These are phyloP conservation scores for Typha latifolia DNA, from an alignment of 176 grass and related monocot genomes.

Conservation along the genomic window DNA sequence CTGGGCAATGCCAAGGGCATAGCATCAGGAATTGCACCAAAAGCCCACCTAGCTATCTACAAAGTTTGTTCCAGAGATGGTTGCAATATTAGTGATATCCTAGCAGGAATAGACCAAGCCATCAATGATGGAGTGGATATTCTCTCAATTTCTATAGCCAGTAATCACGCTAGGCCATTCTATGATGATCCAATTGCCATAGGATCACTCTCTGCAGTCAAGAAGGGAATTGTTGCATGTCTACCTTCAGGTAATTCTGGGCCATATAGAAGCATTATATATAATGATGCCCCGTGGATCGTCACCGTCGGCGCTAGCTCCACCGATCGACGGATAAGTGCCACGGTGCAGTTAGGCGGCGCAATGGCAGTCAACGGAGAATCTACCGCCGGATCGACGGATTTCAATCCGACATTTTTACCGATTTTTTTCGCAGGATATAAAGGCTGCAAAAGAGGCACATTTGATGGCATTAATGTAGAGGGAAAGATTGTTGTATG, in stretches of 20 bases:
- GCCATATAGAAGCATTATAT: not conserved
- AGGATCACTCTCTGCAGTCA: not conserved
- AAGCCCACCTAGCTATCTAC: not conserved
- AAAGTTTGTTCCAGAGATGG: not conserved
- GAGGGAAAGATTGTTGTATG: too few species aligned
- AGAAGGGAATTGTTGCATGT: not conserved
- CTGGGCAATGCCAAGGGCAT: not conserved
- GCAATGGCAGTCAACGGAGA: too few species aligned
- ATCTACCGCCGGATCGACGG: too few species aligned
- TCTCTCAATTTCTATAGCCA: not conserved
- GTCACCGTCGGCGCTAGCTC: not conserved
- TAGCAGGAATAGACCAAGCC: not conserved
- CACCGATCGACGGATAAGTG: not conserved
- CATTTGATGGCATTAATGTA: too few species aligned
- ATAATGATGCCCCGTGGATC: not conserved
- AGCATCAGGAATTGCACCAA: not conserved
- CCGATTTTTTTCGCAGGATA: too few species aligned
- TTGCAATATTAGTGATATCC: not conserved
- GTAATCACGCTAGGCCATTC: not conserved
- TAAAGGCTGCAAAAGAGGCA: too few species aligned
- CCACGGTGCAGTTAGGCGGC: too few species aligned
- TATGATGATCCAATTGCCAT: slow-evolving; percentile 2
- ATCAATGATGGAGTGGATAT: too few species aligned
- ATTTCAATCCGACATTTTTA: too few species aligned
- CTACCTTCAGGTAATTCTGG: slow-evolving; percentile 1